Conservation (phyloP, 2,329 filamentous ascomycete genomes). For the Coniochaeta pulveracea region DNA sequence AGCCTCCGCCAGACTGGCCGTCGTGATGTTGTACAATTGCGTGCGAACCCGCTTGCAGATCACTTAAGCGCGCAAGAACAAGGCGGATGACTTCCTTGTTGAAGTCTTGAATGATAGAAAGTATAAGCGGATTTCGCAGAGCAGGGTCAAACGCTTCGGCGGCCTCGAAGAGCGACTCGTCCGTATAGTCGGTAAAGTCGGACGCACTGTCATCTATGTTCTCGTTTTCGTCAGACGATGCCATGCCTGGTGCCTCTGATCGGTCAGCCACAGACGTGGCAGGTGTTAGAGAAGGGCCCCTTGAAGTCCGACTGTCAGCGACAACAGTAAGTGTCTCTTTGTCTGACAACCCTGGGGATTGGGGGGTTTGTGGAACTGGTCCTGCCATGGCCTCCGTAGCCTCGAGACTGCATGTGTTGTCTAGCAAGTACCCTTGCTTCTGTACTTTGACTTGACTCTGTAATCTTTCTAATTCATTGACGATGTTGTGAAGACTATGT, state of each 20-base stretch:
- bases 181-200: constrained; percentile 2
- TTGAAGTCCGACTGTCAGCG: not conserved
- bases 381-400: not conserved
- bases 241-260: not conserved
- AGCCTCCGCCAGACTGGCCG: not conserved
- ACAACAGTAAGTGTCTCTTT: not conserved
- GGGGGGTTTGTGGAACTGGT: not conserved
- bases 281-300: not conserved
- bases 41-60: not conserved
- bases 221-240: not conserved
- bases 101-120: constrained; percentile 1
- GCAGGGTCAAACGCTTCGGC: not conserved
- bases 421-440: too few species aligned
- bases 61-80: constrained; percentile 1
- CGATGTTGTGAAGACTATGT: too few species aligned
- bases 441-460: too few species aligned
- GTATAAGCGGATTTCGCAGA: not conserved
- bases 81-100: constrained; percentile 1
- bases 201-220: constrained; percentile 1
- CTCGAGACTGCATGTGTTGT: not conserved
- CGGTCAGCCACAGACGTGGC: not conserved
- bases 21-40: not conserved
- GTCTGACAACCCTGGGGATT: not conserved
- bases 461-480: too few species aligned
- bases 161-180: constrained; percentile 1